Conservation (phyloP, 805 yeast genomes). For the Candida caryicola region DNA sequence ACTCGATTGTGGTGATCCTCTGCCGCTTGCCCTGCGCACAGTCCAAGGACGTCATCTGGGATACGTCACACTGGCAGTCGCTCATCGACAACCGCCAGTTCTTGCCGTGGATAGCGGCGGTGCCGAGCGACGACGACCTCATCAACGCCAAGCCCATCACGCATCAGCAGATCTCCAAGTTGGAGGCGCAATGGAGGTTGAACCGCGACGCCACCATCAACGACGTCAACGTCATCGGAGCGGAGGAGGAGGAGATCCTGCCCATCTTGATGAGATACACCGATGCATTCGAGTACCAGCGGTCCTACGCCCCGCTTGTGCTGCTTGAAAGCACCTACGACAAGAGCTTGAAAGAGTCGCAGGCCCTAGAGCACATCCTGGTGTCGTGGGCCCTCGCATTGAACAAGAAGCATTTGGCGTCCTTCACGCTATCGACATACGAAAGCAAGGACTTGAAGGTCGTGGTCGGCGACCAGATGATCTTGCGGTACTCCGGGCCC, state of each 20-base stretch:
- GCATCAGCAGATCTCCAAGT: slow-evolving; percentile 60
- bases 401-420: slow-evolving; percentile 63
- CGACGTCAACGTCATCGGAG: slow-evolving; percentile 54
- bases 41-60: slow-evolving; percentile 76
- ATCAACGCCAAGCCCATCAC: slow-evolving; percentile 55
- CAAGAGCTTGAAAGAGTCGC: slow-evolving; percentile 68
- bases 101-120: slow-evolving; percentile 76
- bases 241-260: slow-evolving; percentile 54
- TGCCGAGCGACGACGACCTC: slow-evolving; percentile 63
- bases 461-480: slow-evolving; percentile 82
- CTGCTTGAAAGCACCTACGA: slow-evolving; percentile 81
- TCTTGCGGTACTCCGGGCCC: slow-evolving; percentile 59
- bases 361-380: slow-evolving; percentile 66
- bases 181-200: slow-evolving; percentile 81
- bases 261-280: slow-evolving; percentile 75
- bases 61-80: slow-evolving; percentile 82
- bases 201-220: slow-evolving; percentile 68
- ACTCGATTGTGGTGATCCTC: slow-evolving; percentile 79
- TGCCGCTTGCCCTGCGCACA: slow-evolving; percentile 90
- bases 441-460: slow-evolving; percentile 66
- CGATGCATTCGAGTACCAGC: slow-evolving; percentile 83
- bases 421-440: slow-evolving; percentile 64
- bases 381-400: slow-evolving; percentile 73
- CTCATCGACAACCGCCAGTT: slow-evolving; percentile 76
- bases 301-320: slow-evolving; percentile 80